These are phyloP conservation scores for Solanum rostratum DNA, from an alignment of 257 asterid genomes.

Conservation along the genomic window DNA sequence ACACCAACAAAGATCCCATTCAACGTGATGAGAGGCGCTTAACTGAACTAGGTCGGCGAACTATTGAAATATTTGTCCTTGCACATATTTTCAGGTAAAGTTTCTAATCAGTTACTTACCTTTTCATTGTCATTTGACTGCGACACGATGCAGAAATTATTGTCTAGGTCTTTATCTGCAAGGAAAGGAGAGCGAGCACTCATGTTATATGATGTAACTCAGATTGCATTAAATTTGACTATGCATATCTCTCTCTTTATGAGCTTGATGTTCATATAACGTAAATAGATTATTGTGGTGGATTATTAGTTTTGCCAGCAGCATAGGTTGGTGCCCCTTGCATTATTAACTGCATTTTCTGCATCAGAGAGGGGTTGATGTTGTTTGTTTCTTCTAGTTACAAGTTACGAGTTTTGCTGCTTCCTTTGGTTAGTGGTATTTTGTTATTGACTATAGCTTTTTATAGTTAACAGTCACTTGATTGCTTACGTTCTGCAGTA, in stretches of 20 bases:
- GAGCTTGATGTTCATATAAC: background rate
- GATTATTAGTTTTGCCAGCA: background rate
- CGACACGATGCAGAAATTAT: background rate
- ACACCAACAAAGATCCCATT: constrained; percentile 58
- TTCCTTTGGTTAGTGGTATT: background rate
- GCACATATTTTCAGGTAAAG: constrained; percentile 76
- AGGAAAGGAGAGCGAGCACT: background rate
- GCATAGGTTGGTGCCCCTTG: background rate
- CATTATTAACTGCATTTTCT: background rate
- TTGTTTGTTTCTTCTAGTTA: background rate
- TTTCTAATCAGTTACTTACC: background rate
- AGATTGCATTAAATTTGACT: background rate
- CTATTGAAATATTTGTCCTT: constrained; percentile 83
- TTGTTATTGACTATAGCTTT: background rate
- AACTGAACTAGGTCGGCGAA: constrained; percentile 90
- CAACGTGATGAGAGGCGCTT: constrained; percentile 86
- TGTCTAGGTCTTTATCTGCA: background rate
- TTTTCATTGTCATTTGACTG: background rate
- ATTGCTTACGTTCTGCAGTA: constrained; percentile 25
- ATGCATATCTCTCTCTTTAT: background rate
- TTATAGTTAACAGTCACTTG: background rate
- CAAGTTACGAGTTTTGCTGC: background rate
- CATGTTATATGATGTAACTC: background rate
- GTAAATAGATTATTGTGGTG: background rate
- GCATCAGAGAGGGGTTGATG: background rate